These are phyloP conservation scores for Ganoderma multipileum DNA, from an alignment of 1,284 basidiomycete genomes.

Conservation along the genomic window DNA sequence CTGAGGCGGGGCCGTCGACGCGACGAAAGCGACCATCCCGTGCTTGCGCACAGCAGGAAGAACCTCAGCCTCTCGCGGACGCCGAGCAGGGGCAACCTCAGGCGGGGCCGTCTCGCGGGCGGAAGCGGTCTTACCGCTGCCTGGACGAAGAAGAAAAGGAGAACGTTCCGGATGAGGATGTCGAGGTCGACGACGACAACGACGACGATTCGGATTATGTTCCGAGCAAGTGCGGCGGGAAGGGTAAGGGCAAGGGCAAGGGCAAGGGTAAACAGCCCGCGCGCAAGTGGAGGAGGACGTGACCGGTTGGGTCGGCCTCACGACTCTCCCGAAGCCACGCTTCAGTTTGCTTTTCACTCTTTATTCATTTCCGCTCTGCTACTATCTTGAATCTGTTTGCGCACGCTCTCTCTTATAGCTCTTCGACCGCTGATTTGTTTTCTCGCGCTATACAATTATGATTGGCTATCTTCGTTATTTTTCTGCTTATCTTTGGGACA, in stretches of 20 bases:
- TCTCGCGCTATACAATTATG: not conserved
- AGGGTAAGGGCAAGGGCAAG: constrained; percentile 1
- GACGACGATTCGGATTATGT: not conserved
- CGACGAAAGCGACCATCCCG: no score
- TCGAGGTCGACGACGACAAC: not conserved
- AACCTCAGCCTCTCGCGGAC: not conserved
- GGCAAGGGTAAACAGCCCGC: not conserved
- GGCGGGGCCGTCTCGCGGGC: not conserved
- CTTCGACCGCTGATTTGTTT: not conserved
- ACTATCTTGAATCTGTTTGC: not conserved
- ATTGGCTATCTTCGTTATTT: not conserved
- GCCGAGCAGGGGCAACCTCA: not conserved
- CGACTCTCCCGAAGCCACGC: not conserved
- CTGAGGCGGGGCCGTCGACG: no score
- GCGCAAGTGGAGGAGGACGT: not conserved
- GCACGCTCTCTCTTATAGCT: not conserved
- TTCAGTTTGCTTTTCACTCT: not conserved
- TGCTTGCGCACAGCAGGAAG: not conserved
- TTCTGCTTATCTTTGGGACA: not conserved
- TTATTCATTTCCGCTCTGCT: not conserved
- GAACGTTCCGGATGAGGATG: not conserved
- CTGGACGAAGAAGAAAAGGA: not conserved
- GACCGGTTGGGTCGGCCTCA: not conserved
- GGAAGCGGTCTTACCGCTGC: not conserved
- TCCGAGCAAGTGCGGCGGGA: not conserved